phyloP scores from a whole-genome alignment of 2,329 filamentous ascomycete genomes.

The Hymenoscyphus occultus region DNA sequence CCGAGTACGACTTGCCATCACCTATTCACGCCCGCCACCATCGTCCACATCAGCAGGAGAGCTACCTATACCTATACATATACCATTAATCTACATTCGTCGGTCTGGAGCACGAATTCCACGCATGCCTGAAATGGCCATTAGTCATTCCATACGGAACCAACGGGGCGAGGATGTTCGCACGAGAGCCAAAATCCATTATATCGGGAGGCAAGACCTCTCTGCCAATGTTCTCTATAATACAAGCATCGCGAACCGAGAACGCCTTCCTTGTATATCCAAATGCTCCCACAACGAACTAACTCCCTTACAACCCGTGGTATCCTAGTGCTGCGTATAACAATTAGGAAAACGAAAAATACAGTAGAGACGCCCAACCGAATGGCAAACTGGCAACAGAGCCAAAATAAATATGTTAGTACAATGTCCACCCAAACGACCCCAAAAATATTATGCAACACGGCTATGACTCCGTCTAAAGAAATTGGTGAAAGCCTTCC shows the following conservation, averaged over 20 bases:
- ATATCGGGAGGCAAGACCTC: neutral
- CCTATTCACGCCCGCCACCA: too few species aligned
- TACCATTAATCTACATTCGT: too few species aligned
- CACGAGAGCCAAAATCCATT: neutral
- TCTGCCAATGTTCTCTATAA: conserved; percentile 2
- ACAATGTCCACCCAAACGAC: conserved; percentile 1
- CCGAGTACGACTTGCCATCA: too few species aligned
- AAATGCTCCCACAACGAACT: neutral
- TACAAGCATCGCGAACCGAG: conserved; percentile 7
- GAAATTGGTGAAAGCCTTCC: conserved; percentile 31
- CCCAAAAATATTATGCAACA: neutral
- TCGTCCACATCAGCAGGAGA: too few species aligned
- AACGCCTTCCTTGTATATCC: conserved; percentile 11
- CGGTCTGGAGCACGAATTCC: too few species aligned
- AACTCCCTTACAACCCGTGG: conserved; percentile 6
- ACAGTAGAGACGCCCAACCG: neutral
- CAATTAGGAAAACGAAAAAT: neutral
- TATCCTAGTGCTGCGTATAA: conserved; percentile 9
- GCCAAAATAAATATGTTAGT: conserved; percentile 8
- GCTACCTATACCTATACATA: too few species aligned
- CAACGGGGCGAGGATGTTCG: neutral
- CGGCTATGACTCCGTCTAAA: conserved; percentile 25
- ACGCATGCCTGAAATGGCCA: too few species aligned
- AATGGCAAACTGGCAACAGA: neutral
- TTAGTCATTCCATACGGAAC: neutral